Evolutionary conservation across 768 basidiomycete genomes (phyloP), one percentile per base, ranked within the genome.

Genomic region (Amanita pallidorosea): DNA sequence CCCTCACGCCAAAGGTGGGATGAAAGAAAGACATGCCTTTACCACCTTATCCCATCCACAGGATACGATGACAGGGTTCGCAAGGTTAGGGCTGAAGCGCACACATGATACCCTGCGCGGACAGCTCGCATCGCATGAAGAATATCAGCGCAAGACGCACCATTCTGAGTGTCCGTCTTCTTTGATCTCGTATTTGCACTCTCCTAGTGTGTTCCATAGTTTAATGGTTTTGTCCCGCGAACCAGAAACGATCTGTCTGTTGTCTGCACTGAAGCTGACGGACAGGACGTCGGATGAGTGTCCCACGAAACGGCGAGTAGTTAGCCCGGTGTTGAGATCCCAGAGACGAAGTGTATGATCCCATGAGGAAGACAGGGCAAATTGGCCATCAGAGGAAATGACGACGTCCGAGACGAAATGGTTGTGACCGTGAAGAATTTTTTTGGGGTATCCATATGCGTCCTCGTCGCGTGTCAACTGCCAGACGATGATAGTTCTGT

Each of bases 401-500:
- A 96, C 95, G 60, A 98, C 89, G 65, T 97, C 94, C 36, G 93
- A 97, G 53, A 97, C 94, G 67, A 97, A 97, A 77, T 96, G 95
- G 74, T 97, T 98, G 79, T 99, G 96, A 55, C 96, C 95, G 67
- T 91, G 87, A 54, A 99, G 85, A 63, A 97, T 89, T 65, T 87
- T 85, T 76, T 98, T 98, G 55, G 96, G 95, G 76, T 84, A 94
- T 51, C 96, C 96, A 67, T 94, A 96, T 45, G 81, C 71, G 57
- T 86, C 83, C 57, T 93, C 87, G 54, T 88, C 87, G 57, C 96
- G 89, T 60, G 95, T 96, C 65, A 99, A 76, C 68, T 92, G 88
- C 96, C 96, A 99, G 65, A 97, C 93, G 66, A 99, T 97, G 76
- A 97, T 90, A 51, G 92, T 96, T 82, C 96, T 98, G 86, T 99